Evolutionary conservation across 768 basidiomycete genomes (phyloP), one percentile per base, ranked within the genome.

Genomic region (Hericium rajendrae): DNA sequence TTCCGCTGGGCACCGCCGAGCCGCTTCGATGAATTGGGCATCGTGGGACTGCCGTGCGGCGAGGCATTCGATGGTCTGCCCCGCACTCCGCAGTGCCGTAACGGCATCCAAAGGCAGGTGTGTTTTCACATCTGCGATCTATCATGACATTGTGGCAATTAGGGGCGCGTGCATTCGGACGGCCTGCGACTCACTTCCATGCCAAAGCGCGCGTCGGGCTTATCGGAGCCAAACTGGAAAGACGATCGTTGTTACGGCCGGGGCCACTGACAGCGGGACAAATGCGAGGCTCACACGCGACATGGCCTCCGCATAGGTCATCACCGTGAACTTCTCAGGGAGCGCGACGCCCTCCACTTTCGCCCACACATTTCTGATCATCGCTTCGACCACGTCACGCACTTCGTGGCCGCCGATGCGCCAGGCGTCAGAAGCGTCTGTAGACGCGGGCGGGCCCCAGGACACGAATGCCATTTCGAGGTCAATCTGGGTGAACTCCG

Each of bases 401-500:
- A 97, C 85, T 75, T 97, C 84, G 24, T 68, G 69, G 16, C 91
- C 94, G 22, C 94, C 94, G 55, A 97, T 94, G 54, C 83, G 76
- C 94, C 94, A 97, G 10, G 60, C 58, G 57, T 78, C 71, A 28
- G 51, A 51, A 28, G 48, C 48, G 28, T 38, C 65, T 60, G 52
- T 65, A 58, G 37, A 41, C 41, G 57, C 53, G 8, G n/a, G 43
- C n/a, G 43, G 43, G 49, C 86, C 86, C 84, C 94, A 97, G 8
- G 87, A 86, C 16, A 94, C 85, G 71, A 88, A 97, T 2, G 88
- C 92, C 89, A 97, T 94, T 73, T 97, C 94, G 60, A 97, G 71
- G 82, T 97, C 94, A 59, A 97, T 77, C 73, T 97, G 94, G 20
- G 94, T 97, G 71, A 97, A 97, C 70, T 97, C 94, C 0, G 94